These are phyloP conservation scores for Saccharomycopsis sp. DNA, from an alignment of 805 yeast species.

Conservation along the genomic window DNA sequence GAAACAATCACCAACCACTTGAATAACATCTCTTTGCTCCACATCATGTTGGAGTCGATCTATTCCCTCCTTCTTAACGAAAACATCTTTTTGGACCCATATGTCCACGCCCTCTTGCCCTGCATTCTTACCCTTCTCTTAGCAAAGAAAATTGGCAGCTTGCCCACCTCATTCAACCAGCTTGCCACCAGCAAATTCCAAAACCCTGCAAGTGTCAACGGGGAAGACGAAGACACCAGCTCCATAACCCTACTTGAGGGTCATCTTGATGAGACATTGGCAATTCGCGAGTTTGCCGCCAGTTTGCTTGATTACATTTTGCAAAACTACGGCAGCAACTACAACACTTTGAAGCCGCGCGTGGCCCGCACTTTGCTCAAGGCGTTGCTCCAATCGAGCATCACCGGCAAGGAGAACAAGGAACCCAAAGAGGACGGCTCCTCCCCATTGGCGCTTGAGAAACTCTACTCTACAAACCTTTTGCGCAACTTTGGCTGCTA, in stretches of 20 bases:
- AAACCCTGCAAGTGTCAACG: no score
- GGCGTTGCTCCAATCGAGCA: constrained; percentile 78
- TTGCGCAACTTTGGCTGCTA: constrained; percentile 55
- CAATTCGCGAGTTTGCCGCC: constrained; percentile 83
- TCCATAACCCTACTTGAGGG: no score
- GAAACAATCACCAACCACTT: constrained; percentile 89
- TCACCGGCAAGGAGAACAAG: constrained; percentile 28
- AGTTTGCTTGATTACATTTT: constrained; percentile 73
- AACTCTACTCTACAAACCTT: constrained; percentile 11
- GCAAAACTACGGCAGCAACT: constrained; percentile 69
- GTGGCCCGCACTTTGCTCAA: constrained; percentile 87
- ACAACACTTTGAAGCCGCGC: constrained; percentile 84
- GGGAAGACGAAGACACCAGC: constrained; percentile 7
- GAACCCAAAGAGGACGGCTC: constrained; percentile 8
- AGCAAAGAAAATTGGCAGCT: constrained; percentile 76
- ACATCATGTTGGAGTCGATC: constrained; percentile 83
- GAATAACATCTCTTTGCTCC: constrained; percentile 56
- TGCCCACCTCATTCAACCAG: neutral
- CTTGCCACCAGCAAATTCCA: no score
- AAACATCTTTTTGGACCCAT: constrained; percentile 86
- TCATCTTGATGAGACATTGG: constrained; percentile 36
- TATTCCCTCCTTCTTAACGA: constrained; percentile 76
- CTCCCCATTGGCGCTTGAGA: constrained; percentile 14
- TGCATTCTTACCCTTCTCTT: constrained; percentile 80
- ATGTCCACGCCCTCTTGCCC: constrained; percentile 96